Percentiles rank a stretch among this genome's conserved stretches.
Evolutionary conservation across 1,139 yeast species (phyloP).

Genomic region (Hansenula sp.): DNA sequence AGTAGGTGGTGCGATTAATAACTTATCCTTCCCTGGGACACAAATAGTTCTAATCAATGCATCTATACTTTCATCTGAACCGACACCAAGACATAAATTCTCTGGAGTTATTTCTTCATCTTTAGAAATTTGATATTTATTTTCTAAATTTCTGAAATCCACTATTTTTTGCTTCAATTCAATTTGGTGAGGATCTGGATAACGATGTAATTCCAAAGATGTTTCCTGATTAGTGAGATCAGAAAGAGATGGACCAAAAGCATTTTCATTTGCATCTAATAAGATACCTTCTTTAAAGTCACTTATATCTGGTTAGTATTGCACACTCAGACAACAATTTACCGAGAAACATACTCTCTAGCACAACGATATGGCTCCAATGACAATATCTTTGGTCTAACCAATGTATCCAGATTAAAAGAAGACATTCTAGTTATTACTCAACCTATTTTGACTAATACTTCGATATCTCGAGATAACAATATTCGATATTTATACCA

Average conservation of each 20-base stretch:
- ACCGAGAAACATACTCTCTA: constrained; percentile 63
- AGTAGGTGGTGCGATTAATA: constrained; percentile 90
- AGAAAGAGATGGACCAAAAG: constrained; percentile 79
- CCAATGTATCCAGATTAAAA: constrained; percentile 53
- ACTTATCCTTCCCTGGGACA: constrained; percentile 74
- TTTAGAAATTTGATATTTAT: constrained; percentile 12
- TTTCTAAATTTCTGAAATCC: constrained; percentile 57
- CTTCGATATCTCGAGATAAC: no score
- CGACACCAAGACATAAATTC: constrained; percentile 90
- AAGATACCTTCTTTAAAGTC: constrained; percentile 83
- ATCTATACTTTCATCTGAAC: constrained; percentile 95
- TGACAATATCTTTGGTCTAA: constrained; percentile 77
- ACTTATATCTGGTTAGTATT: constrained; percentile 15
- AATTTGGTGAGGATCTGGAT: constrained; percentile 96
- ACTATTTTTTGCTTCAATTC: constrained; percentile 70
- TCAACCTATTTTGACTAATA: not conserved
- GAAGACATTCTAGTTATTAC: constrained; percentile 10
- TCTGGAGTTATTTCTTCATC: constrained; percentile 42
- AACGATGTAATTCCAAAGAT: constrained; percentile 62
- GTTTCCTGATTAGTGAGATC: constrained; percentile 33
- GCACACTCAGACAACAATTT: no score
- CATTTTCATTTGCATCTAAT: constrained; percentile 93
- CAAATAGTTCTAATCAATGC: constrained; percentile 82
- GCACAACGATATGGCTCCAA: constrained; percentile 95
- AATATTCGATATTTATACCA: no score